Base-by-base conservation (phyloP, 2,329 filamentous ascomycete species). In the Penicillium sp. region DNA sequence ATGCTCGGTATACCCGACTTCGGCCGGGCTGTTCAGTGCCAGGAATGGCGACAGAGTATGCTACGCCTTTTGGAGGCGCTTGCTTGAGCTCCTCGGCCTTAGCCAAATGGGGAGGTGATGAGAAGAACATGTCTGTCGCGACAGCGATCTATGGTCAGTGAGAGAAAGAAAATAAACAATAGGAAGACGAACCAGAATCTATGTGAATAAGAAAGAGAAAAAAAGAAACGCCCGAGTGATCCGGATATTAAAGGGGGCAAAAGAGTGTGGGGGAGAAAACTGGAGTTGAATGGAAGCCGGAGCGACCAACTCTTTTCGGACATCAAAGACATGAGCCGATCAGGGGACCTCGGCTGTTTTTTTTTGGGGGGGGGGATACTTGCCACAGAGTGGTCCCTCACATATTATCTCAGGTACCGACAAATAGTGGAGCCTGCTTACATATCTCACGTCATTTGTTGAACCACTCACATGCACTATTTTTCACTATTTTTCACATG, bases 1-100 rank as follows among this genome's bases (percentile, higher is more conserved):
- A 95, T 75, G 96, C 88, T 59, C 94, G 85, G 76, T 97, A 97
- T 61, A 95, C 77, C 45, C 85, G 78, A 48, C 83, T 89, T 64
- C 92, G 87, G 57, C 87, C 89, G 47, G 89, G 85, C 58, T 81
- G 79, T 74, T 89, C 85, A 45, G 88, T 87, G 60, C 89, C 89
- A 1, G 91, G 88, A 20, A 99, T 67, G 13, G 90, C 79, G 14
- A 96, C 79, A 44, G 88, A 89, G 71, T 94, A 94, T 1, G 92
- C 89, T 47, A 84, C 79, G 61, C 91, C 91, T 9, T 87, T 83
- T 4, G 90, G 86, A 46, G 91, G 90, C 16, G 84, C 81, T 55
- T 77, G 71, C 50, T 80, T 76, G 55, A 90, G 76, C 70, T 86
- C 83, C 42, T 70, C 67, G 14, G 74, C 74, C 58, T 71, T 72